Base-by-base conservation (phyloP, 306 rosid species). In the Trifolium subterraneum region DNA sequence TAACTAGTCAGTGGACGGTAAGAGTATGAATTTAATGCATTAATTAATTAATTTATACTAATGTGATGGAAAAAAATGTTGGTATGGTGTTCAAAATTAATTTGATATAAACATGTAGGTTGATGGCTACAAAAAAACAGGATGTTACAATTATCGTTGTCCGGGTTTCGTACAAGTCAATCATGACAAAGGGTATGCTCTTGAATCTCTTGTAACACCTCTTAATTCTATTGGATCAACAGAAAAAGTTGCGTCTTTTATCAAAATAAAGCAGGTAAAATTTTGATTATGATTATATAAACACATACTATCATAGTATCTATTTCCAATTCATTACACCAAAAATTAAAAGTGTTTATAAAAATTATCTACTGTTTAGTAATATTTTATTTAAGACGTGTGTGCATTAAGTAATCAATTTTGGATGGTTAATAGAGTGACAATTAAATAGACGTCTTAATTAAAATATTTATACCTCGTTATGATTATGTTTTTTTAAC, bases 241-340 rank as follows among this genome's bases (percentile, higher is more conserved):
- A 0, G 0, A 0, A 0, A 8, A 18, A 39, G 0, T 1, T 0
- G 0, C 0, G 11, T 0, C 0, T 42, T 0, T 2, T 10, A 0
- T 18, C 20, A 3, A 11, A 18, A 8, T 64, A 3, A 18, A 64
- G 3, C 25, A 62, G 68, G 70, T 38, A 64, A 64, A 31, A 1
- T 6, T 7, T 29, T 61, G 0, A 29, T 29, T 60, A 23, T 29
- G 10, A 27, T 14, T 59, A 1, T 59, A 7, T 59, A 11, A 2
- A 50, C 2, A 50, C 13, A 44, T 50, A n/a, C n/a, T n/a, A n/a
- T n/a, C 0, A 1, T 6, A 6, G 19, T 25, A 25, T 13, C 1
- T 12, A 11, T 10, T 23, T 25, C 5, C 5, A 11, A 27, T 6
- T 11, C 6, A 22, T 71, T 10, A 56, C 3, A 22, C 67, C 6